These are phyloP conservation scores for Leccinum imitatum DNA, from an alignment of 768 basidiomycete genomes.

Conservation along the genomic window DNA sequence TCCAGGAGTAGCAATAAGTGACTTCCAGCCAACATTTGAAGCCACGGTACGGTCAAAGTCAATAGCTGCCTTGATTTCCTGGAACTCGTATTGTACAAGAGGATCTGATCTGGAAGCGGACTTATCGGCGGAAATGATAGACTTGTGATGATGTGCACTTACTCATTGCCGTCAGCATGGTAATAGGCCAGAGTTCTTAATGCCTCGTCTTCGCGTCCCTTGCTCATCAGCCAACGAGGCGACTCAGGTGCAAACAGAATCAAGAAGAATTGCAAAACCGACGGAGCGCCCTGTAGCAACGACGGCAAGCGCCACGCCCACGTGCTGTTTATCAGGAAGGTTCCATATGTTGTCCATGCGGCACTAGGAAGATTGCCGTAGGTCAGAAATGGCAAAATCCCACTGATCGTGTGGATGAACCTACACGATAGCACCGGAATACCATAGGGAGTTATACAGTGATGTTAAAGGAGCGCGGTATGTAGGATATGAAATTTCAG, in stretches of 20 bases:
- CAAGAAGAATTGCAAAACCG: slow-evolving; percentile 62
- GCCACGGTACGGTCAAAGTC: slow-evolving; percentile 62
- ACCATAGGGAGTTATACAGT: slow-evolving; percentile 84
- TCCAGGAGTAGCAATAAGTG: slow-evolving; percentile 63
- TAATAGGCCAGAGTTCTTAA: slow-evolving; percentile 74
- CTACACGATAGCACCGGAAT: slow-evolving; percentile 75
- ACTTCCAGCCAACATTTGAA: slow-evolving; percentile 64
- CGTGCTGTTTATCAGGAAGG: slow-evolving; percentile 62
- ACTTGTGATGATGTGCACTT: slow-evolving; percentile 14
- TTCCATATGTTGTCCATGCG: slow-evolving; percentile 85
- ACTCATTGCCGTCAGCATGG: slow-evolving; percentile 75
- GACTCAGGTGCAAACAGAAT: slow-evolving; percentile 78
- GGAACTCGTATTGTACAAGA: slow-evolving; percentile 70
- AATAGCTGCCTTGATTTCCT: slow-evolving; percentile 79
- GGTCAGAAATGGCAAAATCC: background rate
- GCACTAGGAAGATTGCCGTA: slow-evolving; percentile 39
- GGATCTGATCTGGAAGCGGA: slow-evolving; percentile 48
- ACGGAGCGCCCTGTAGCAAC: slow-evolving; percentile 66
- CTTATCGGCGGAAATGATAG: background rate
- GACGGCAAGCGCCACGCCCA: slow-evolving; percentile 89
- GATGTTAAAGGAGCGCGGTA: slow-evolving; percentile 81
- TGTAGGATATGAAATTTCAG: slow-evolving; percentile 81
- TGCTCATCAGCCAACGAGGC: slow-evolving; percentile 79
- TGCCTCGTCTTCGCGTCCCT: slow-evolving; percentile 71
- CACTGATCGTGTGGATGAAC: slow-evolving; percentile 22